A percentile compares a stretch with the other conserved stretches of the same genome.
Conservation (phyloP, 2,329 filamentous ascomycete genomes). For the Arthrobotrys conoides region DNA sequence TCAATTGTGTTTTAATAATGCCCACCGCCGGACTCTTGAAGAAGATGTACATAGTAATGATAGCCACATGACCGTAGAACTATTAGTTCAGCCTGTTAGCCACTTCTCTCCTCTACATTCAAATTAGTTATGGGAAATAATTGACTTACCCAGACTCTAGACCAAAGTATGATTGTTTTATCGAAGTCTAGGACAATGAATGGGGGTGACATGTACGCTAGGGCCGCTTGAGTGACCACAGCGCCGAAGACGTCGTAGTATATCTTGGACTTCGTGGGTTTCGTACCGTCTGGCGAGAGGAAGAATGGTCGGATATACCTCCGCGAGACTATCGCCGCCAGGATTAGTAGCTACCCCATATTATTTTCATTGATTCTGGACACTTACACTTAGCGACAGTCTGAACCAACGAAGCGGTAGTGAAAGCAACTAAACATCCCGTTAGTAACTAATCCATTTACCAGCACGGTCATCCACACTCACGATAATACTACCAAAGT, state of each 20-base stretch:
- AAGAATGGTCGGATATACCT: slow-evolving; percentile 94
- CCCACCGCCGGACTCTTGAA: slow-evolving; percentile 84
- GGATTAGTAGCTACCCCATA: slow-evolving; percentile 15
- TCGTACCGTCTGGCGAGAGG: slow-evolving; percentile 78
- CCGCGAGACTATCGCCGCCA: slow-evolving; percentile 78
- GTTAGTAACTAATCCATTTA: slow-evolving; percentile 8
- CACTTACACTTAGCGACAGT: slow-evolving; percentile 91
- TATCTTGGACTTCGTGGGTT: slow-evolving; percentile 78
- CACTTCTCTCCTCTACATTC: neutral
- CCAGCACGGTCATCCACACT: slow-evolving; percentile 10
- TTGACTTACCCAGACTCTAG: slow-evolving; percentile 72
- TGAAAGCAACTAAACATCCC: slow-evolving; percentile 81
- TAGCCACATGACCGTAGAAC: slow-evolving; percentile 84
- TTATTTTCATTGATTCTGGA: neutral
- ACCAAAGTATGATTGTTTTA: slow-evolving; percentile 82
- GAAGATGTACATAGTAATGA: slow-evolving; percentile 76
- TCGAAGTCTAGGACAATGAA: slow-evolving; percentile 85
- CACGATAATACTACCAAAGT: slow-evolving; percentile 50
- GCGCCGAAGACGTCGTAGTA: slow-evolving; percentile 88
- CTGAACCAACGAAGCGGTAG: slow-evolving; percentile 91
- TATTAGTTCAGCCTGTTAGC: slow-evolving; percentile 69
- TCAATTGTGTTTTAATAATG: slow-evolving; percentile 60
- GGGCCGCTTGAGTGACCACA: slow-evolving; percentile 82
- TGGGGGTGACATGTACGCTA: slow-evolving; percentile 85
- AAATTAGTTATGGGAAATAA: neutral